phyloP scores from a whole-genome alignment of 129 eudicot genomes.

The Helianthus tuberosus region DNA sequence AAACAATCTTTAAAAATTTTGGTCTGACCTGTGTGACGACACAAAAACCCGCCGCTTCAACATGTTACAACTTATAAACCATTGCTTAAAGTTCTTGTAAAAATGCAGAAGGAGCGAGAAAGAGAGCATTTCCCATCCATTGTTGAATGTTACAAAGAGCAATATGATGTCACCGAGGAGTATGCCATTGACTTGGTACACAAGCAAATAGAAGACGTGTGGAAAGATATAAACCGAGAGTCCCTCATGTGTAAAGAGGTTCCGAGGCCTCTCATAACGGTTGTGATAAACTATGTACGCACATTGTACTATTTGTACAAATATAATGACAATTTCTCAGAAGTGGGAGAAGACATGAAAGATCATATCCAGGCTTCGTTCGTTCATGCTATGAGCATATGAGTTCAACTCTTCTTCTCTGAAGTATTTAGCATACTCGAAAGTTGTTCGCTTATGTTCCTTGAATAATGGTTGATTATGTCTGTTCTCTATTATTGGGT shows the following conservation, averaged over 20 bases:
- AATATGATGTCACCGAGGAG: neutral
- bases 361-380: neutral
- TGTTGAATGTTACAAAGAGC: neutral
- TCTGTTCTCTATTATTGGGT: too few relatives aligned
- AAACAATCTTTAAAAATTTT: too few relatives aligned
- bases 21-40: too few relatives aligned
- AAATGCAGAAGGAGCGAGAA: neutral
- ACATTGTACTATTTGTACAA: neutral
- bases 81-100: too few relatives aligned
- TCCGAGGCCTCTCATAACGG: neutral
- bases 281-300: neutral
- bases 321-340: neutral
- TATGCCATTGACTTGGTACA: neutral
- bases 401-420: too few relatives aligned
- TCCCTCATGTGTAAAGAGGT: neutral
- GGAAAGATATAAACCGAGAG: conserved; percentile 1
- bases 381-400: neutral
- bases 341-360: neutral
- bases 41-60: too few relatives aligned
- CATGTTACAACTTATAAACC: too few relatives aligned
- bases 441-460: too few relatives aligned
- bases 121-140: neutral
- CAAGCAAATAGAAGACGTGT: neutral
- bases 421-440: too few relatives aligned
- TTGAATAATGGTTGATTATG: too few relatives aligned